phyloP scores from a whole-genome alignment of 805 yeast species.

The Nakazawaea populi region DNA sequence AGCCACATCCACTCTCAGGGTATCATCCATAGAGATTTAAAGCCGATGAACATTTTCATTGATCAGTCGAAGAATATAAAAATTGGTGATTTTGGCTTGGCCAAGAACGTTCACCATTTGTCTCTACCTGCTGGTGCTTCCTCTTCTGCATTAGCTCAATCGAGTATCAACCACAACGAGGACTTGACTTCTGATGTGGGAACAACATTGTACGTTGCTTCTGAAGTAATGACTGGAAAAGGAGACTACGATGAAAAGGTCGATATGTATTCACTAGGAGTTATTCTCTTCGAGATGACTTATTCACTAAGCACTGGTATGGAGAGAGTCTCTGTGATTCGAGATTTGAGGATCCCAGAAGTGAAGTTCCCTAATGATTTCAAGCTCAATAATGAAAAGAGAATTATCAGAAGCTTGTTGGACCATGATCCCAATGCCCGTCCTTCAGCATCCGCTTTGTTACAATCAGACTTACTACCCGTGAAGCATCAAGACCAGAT shows the following conservation, averaged over 20 bases:
- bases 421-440: constrained; percentile 75
- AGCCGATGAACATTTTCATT: constrained; percentile 93
- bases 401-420: constrained; percentile 59
- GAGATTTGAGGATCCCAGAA: constrained; percentile 49
- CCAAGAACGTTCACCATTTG: constrained; percentile 72
- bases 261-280: constrained; percentile 92
- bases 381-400: constrained; percentile 53
- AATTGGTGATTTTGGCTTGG: constrained; percentile 96
- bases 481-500: constrained; percentile 87
- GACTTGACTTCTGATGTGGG: constrained; percentile 93
- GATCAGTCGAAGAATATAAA: constrained; percentile 86
- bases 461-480: constrained; percentile 80
- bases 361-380: constrained; percentile 73
- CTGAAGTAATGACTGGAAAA: constrained; percentile 71
- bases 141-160: constrained; percentile 13
- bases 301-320: constrained; percentile 81
- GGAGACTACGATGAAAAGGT: constrained; percentile 87
- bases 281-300: constrained; percentile 94
- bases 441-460: constrained; percentile 71
- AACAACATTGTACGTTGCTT: constrained; percentile 88
- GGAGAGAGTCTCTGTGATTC: constrained; percentile 81
- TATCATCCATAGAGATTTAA: constrained; percentile 89
- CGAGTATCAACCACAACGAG: constrained; percentile 34
- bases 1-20: constrained; percentile 91
- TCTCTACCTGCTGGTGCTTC: constrained; percentile 18